Conservation (phyloP, 78 protist genomes). For the Bigelowiella natans region DNA sequence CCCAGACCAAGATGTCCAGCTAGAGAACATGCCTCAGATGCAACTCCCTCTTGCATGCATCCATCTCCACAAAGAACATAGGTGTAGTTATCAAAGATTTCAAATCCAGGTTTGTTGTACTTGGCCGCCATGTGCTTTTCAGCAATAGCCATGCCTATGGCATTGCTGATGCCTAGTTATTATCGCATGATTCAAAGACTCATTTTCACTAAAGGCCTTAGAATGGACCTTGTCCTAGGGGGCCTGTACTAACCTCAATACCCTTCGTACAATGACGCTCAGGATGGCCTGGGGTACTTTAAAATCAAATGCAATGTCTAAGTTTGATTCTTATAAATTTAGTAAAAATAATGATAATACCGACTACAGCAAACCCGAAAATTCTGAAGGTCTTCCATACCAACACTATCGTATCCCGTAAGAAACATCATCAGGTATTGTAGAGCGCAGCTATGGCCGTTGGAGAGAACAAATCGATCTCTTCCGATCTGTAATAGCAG, state of each 20-base stretch:
- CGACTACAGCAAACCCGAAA: slow-evolving; percentile 74
- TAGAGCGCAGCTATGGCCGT: slow-evolving; percentile 98
- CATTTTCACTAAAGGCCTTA: no score
- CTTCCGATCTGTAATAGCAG: not conserved
- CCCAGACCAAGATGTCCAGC: slow-evolving; percentile 90
- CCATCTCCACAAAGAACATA: slow-evolving; percentile 94
- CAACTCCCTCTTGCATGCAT: slow-evolving; percentile 85
- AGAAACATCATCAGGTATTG: slow-evolving; percentile 87
- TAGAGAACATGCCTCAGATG: slow-evolving; percentile 89
- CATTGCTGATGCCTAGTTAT: slow-evolving; percentile 5
- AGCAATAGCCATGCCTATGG: slow-evolving; percentile 92
- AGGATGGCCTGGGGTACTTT: slow-evolving; percentile 96
- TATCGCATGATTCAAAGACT: no score
- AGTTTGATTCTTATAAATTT: no score
- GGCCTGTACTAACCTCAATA: slow-evolving; percentile 98
- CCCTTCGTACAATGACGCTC: slow-evolving; percentile 74
- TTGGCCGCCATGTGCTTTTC: slow-evolving; percentile 65
- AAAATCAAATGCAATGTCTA: no score
- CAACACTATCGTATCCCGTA: not conserved
- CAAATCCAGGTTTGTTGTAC: slow-evolving; percentile 72
- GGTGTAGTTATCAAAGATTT: slow-evolving; percentile 71
- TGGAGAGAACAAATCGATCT: slow-evolving; percentile 94
- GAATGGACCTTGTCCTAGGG: slow-evolving; percentile 94
- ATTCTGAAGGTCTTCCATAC: slow-evolving; percentile 76
- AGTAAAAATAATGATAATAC: not conserved